Base-by-base conservation (phyloP, 306 rosid genomes). In the Malus sylvestris region DNA sequence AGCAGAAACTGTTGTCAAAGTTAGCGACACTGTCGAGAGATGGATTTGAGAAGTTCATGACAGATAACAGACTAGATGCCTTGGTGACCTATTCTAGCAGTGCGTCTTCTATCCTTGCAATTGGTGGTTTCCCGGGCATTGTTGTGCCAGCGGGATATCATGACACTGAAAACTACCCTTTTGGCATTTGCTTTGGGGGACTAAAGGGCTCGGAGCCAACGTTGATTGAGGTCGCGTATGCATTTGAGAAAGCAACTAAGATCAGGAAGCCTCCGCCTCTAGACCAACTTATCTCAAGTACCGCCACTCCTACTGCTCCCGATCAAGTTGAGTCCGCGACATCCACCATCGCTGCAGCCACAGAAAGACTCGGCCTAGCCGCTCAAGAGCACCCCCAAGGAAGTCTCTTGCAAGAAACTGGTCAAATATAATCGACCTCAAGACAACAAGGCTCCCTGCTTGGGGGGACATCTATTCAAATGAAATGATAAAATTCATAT, bases 101-200 rank as follows among this genome's bases (percentile, higher is more conserved):
- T 58, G 81, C 77, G 14, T 59, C 79, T 30, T 27, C 77, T 16
- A 32, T 80, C 22, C 81, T 86, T 8, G 89, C 83, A 70, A 77
- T 83, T 66, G 89, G 89, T 27, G 89, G 89, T 30, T 81, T 70
- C 45, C 89, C 87, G 1, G 89, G 74, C 46, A 80, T 86, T 25
- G 65, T 80, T 61, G 85, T 86, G 38, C 86, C 85, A 0, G 86
- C 87, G 38, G 89, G 89, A 10, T 86, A 80, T 45, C 78, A 75
- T 35, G 49, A 29, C 51, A 32, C 59, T 16, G 81, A 80, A 35
- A 79, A 60, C 78, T 66, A 66, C 49, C 89, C 85, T 2, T 80
- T 83, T 72, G 89, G 89, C 0, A 70, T 86, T 25, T 78, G 82
- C 29, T 83, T 86, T 22, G 83, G 85, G 10, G 87, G 87, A 27